Conservation (phyloP, 352 stramenopile species). For the Phytopythium sindhum region DNA sequence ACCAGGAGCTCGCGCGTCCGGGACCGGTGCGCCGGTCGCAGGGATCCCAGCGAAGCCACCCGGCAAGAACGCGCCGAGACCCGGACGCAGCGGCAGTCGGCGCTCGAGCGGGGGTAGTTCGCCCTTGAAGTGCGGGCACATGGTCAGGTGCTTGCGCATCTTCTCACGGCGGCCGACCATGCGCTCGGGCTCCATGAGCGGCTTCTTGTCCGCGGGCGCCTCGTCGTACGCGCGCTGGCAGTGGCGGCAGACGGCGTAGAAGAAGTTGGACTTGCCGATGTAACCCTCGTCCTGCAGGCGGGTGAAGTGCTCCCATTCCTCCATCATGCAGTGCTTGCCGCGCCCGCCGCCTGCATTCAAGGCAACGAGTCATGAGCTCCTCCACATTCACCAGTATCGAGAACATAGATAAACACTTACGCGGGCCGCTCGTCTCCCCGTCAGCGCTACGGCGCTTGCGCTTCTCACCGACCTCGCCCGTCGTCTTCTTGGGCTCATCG, state of each 20-base stretch:
- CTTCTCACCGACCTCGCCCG: constrained; percentile 30
- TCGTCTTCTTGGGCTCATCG: constrained; percentile 8
- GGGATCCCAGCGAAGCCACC: not conserved
- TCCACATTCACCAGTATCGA: no score
- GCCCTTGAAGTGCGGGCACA: constrained; percentile 64
- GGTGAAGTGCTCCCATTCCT: constrained; percentile 78
- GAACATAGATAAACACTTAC: constrained; percentile 12
- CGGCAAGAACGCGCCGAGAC: constrained; percentile 19
- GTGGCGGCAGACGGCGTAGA: constrained; percentile 66
- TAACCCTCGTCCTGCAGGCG: constrained; percentile 73
- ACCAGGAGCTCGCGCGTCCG: not conserved
- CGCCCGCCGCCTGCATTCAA: constrained; percentile 37
- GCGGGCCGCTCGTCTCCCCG: constrained; percentile 28
- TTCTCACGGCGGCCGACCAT: constrained; percentile 74
- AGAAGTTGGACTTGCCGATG: constrained; percentile 85
- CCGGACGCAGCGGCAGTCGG: constrained; percentile 17
- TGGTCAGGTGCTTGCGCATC: constrained; percentile 66
- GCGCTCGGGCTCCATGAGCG: constrained; percentile 50
- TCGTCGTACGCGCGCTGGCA: constrained; percentile 63
- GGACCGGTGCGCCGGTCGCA: not conserved
- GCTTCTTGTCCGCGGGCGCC: constrained; percentile 48
- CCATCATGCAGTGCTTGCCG: constrained; percentile 81
- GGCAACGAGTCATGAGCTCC: no score
- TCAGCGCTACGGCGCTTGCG: constrained; percentile 46
- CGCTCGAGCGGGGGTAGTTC: constrained; percentile 53